Conservation (phyloP, 179 eudicot genomes). For the Sideroxylon spinosum region DNA sequence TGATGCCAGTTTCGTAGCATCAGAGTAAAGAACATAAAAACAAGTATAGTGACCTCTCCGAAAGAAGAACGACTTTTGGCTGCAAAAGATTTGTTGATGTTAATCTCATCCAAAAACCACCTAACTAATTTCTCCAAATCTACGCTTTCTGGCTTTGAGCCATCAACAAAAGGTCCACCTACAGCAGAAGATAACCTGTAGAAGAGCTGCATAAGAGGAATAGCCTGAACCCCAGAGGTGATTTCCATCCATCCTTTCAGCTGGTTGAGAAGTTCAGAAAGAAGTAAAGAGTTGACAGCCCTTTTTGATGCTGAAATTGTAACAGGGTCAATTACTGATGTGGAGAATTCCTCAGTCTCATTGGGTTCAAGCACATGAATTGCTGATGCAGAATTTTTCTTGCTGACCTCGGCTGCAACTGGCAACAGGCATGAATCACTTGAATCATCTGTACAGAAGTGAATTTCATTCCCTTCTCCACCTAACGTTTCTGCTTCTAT, state of each 20-base stretch:
- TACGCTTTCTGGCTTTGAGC: constrained; percentile 66
- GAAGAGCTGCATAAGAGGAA: constrained; percentile 96
- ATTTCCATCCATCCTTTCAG: constrained; percentile 96
- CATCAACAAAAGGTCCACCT: constrained; percentile 95
- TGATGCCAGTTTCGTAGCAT: constrained; percentile 99
- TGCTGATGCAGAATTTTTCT: constrained; percentile 64
- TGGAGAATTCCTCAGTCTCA: constrained; percentile 73
- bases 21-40: constrained; percentile 94
- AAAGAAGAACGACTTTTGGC: constrained; percentile 67
- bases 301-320: constrained; percentile 95
- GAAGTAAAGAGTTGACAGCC: constrained; percentile 87
- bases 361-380: constrained; percentile 79
- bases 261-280: constrained; percentile 80
- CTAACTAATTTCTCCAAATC: constrained; percentile 81
- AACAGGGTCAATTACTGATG: constrained; percentile 74
- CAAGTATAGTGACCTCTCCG: constrained; percentile 88
- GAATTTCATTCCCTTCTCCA: constrained; percentile 81
- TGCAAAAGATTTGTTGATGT: constrained; percentile 62
- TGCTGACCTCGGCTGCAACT: constrained; percentile 42
- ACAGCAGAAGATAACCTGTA: constrained; percentile 90
- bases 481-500: constrained; percentile 86
- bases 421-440: constrained; percentile 58
- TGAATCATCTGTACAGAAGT: constrained; percentile 64
- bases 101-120: constrained; percentile 92
- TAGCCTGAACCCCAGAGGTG: constrained; percentile 78